phyloP scores from a whole-genome alignment of 176 grass and related monocot genomes.

The maize (Zea mays) region Zm-B73-REFERENCE-NAM-5.0 NC_050096.1:289282501-289283000 shows the following conservation, averaged over 20 bases:
- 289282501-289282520: slow-evolving; percentile 4
- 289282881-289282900: slow-evolving; percentile 79
- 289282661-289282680: background rate
- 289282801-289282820: slow-evolving; percentile 54
- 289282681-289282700: background rate
- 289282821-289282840: slow-evolving; percentile 92
- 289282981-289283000: slow-evolving; percentile 70
- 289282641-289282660: background rate
- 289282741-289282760: background rate
- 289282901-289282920: slow-evolving; percentile 27
- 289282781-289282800: slow-evolving; percentile 62
- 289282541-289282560: background rate
- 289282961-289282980: slow-evolving; percentile 89
- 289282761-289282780: slow-evolving; percentile 36
- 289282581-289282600: background rate
- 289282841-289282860: slow-evolving; percentile 98
- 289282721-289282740: background rate
- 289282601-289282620: background rate
- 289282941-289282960: slow-evolving; percentile 5
- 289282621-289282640: background rate
- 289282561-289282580: background rate
- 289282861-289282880: slow-evolving; percentile 95
- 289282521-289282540: background rate
- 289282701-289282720: background rate
- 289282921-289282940: slow-evolving; percentile 24